Base-by-base conservation (phyloP, 164 flowering plant genomes). In the Annona squamosa region DNA sequence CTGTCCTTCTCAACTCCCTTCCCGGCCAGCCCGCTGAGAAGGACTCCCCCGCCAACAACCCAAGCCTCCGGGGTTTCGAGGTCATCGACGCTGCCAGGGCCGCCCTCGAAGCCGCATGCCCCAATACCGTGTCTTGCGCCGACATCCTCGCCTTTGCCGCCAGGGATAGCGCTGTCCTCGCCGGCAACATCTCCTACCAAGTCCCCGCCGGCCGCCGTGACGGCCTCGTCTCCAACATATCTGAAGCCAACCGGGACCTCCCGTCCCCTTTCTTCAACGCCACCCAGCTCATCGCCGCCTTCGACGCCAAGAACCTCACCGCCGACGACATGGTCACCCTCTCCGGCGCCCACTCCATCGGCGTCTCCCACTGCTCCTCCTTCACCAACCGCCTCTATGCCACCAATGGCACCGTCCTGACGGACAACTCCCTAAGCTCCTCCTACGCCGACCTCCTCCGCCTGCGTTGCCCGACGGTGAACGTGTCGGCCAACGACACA, bases 131-230 rank as follows among this genome's bases (percentile, higher is more conserved):
- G 5, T 87, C 93, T 0, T 89, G 93, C 46, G 78, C 93, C 0
- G 93, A 89, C 78, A 83, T 86, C 42, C 71, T 89, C 0, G 86
- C 93, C 0, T 85, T 87, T 9, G 90, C 91, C 0, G 88, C 91
- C 2, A 81, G 93, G 0, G 88, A 87, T 66, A 78, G 86, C 5
- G 82, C 85, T 46, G 52, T 16, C 19, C 73, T 46, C 18, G 74
- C 66, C 3, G 85, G 87, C 4, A 79, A 81, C 1, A 79, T 81
- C 56, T 72, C 68, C 76, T 86, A 83, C 13, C 74, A 76, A 0
- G 85, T 86, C 0, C 85, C 84, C 0, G 66, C 85, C 0, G 89
- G 91, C 1, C 77, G 89, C 0, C 79, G 88, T 0, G 87, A 86
- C 18, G 87, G 87, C 1, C 17, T 68, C 3, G 52, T 76, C 6